These are phyloP conservation scores for Ascochyta rabiei DNA, from an alignment of 2,329 filamentous ascomycete species.

Conservation along the genomic window DNA sequence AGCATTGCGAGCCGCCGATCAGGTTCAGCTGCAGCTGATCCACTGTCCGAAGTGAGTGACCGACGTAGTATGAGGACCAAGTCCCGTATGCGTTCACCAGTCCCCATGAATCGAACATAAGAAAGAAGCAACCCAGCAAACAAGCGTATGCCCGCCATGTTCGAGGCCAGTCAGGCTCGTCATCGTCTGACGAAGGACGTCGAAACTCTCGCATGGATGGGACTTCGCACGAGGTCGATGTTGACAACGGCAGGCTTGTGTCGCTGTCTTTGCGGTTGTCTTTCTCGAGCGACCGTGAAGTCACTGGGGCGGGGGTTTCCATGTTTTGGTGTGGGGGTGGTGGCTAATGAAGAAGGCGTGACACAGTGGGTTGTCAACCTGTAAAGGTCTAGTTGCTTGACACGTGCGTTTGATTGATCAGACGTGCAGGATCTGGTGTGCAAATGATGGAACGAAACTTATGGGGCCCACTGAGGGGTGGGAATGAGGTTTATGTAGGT, in stretches of 20 bases:
- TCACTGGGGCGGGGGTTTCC: slow-evolving; percentile 21
- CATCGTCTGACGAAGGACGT: slow-evolving; percentile 20
- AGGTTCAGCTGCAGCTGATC: slow-evolving; percentile 54
- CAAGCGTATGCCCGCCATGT: slow-evolving; percentile 54
- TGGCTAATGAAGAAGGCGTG: slow-evolving; percentile 14
- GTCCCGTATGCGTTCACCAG: slow-evolving; percentile 59
- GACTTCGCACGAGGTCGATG: slow-evolving; percentile 26
- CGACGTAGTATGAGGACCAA: slow-evolving; percentile 57
- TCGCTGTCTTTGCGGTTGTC: slow-evolving; percentile 28
- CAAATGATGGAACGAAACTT: slow-evolving; percentile 15
- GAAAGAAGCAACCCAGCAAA: slow-evolving; percentile 56
- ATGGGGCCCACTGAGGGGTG: slow-evolving; percentile 7
- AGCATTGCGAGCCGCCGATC: slow-evolving; percentile 56
- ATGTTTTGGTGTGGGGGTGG: slow-evolving; percentile 5
- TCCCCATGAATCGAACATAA: slow-evolving; percentile 59
- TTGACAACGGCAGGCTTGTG: slow-evolving; percentile 33
- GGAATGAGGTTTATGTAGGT: slow-evolving; percentile 17
- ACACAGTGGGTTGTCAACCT: slow-evolving; percentile 13
- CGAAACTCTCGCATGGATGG: slow-evolving; percentile 31
- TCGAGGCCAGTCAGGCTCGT: slow-evolving; percentile 52
- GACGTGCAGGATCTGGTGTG: slow-evolving; percentile 23
- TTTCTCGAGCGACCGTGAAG: slow-evolving; percentile 21
- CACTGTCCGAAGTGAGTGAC: slow-evolving; percentile 49
- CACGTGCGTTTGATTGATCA: slow-evolving; percentile 26
- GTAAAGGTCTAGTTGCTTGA: slow-evolving; percentile 23